Percentiles rank a stretch among this genome's conserved stretches.
Conservation (phyloP, 164 flowering plant species). For the Annona cherimola region DNA sequence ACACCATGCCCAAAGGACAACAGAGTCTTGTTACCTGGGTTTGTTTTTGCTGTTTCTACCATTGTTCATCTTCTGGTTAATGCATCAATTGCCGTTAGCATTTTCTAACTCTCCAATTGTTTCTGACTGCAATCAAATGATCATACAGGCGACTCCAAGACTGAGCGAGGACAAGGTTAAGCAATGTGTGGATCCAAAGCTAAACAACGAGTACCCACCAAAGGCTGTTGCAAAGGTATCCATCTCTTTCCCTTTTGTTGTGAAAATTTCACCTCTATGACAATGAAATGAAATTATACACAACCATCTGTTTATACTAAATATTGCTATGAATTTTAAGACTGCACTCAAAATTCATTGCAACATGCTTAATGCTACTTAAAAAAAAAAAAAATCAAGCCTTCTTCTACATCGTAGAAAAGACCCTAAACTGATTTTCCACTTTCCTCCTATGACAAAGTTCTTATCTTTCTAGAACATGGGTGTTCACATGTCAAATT, state of each 20-base stretch:
- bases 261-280: too few relatives aligned
- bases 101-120: not conserved
- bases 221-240: slow-evolving; percentile 89
- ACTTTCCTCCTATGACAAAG: not conserved
- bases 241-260: slow-evolving; percentile 7
- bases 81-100: not conserved
- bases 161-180: slow-evolving; percentile 85
- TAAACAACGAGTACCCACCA: slow-evolving; percentile 69
- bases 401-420: too few relatives aligned
- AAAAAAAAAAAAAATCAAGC: too few relatives aligned
- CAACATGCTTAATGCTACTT: too few relatives aligned
- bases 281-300: too few relatives aligned
- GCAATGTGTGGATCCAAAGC: slow-evolving; percentile 78
- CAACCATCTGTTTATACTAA: too few relatives aligned
- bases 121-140: not conserved
- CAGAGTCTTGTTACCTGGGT: slow-evolving; percentile 96
- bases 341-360: too few relatives aligned
- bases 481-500: not conserved
- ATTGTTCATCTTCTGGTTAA: not conserved
- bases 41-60: slow-evolving; percentile 2
- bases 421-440: too few relatives aligned
- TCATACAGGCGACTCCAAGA: slow-evolving; percentile 70
- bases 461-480: not conserved
- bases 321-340: too few relatives aligned
- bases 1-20: slow-evolving; percentile 82